Percentiles rank a stretch among this genome's conserved stretches.
Conservation (phyloP, 139 green algal genomes). For the Deuterostichococcus epilithicus region DNA sequence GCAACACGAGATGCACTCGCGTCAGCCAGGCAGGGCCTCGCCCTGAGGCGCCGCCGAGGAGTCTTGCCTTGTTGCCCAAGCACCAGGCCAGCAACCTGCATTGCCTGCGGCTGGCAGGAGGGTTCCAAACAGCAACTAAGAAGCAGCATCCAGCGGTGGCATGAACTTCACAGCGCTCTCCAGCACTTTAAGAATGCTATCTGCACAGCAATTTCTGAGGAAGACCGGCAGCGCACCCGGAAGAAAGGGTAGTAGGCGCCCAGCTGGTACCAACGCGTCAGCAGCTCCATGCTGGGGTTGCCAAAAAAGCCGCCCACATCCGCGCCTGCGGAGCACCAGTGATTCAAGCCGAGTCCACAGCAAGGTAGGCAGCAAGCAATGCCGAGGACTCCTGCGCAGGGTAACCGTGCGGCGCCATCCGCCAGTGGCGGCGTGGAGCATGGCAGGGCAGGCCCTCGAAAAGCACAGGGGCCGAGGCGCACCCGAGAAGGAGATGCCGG, state of each 20-base stretch:
- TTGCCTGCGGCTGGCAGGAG: too few relatives aligned
- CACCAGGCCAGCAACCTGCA: too few relatives aligned
- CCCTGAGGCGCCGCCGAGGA: too few relatives aligned
- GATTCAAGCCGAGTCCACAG: background rate
- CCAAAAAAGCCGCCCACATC: conserved; percentile 99
- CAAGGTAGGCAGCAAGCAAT: background rate
- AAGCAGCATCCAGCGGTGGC: too few relatives aligned
- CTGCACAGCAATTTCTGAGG: too few relatives aligned
- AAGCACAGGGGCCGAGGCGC: background rate
- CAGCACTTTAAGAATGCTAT: too few relatives aligned
- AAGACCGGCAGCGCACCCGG: conserved; percentile 24
- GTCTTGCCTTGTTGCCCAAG: too few relatives aligned
- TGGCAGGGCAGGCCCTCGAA: background rate
- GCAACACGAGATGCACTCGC: too few relatives aligned
- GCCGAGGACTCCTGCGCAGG: background rate
- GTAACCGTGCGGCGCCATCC: too few relatives aligned
- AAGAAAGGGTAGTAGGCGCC: conserved; percentile 98
- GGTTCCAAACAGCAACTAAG: too few relatives aligned
- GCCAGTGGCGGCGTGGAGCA: background rate
- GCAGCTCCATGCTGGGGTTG: conserved; percentile 91
- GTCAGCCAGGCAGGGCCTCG: too few relatives aligned
- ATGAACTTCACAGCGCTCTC: too few relatives aligned
- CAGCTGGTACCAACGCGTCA: conserved; percentile 93
- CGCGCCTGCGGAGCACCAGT: conserved; percentile 52
- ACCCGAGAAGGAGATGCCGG: conserved; percentile 84